phyloP scores from a whole-genome alignment of 768 basidiomycete genomes.

The Suillus weaverae region DNA sequence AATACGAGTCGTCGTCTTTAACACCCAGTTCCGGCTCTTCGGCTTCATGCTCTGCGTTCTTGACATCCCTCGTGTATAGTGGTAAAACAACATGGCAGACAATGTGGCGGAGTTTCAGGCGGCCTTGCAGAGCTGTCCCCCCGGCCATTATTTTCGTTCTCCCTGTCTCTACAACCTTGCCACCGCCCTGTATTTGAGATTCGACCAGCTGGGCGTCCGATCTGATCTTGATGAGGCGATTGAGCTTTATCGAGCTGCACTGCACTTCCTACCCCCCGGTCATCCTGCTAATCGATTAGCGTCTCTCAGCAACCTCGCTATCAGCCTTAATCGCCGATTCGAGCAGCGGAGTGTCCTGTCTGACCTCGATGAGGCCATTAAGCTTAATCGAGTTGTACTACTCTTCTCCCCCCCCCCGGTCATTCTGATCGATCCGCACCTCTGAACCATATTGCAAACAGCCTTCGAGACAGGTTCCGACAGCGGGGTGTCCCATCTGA shows the following conservation, averaged over 20 bases:
- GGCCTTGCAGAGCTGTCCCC: not conserved
- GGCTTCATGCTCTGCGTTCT: too few relatives aligned
- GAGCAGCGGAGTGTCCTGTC: not conserved
- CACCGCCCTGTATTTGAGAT: not conserved
- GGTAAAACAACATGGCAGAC: too few relatives aligned
- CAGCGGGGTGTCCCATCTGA: slow-evolving; percentile 8
- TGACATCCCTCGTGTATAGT: too few relatives aligned
- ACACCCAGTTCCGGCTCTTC: too few relatives aligned
- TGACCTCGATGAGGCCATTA: not conserved
- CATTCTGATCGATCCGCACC: not conserved
- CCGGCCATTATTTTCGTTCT: not conserved
- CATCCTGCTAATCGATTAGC: not conserved
- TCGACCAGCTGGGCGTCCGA: not conserved
- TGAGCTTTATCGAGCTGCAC: slow-evolving; percentile 14
- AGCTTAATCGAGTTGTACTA: not conserved
- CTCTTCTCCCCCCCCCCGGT: not conserved
- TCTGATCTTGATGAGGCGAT: slow-evolving; percentile 20
- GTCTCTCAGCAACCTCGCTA: not conserved
- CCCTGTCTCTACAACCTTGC: slow-evolving; percentile 12
- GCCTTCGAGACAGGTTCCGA: not conserved
- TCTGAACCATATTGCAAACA: not conserved
- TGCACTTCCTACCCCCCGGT: slow-evolving; percentile 15
- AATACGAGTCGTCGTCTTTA: too few relatives aligned
- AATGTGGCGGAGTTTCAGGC: not conserved
- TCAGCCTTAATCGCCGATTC: not conserved